These are phyloP conservation scores for Bipolaris oryzae DNA, from an alignment of 2,329 filamentous ascomycete species.

Conservation along the genomic window DNA sequence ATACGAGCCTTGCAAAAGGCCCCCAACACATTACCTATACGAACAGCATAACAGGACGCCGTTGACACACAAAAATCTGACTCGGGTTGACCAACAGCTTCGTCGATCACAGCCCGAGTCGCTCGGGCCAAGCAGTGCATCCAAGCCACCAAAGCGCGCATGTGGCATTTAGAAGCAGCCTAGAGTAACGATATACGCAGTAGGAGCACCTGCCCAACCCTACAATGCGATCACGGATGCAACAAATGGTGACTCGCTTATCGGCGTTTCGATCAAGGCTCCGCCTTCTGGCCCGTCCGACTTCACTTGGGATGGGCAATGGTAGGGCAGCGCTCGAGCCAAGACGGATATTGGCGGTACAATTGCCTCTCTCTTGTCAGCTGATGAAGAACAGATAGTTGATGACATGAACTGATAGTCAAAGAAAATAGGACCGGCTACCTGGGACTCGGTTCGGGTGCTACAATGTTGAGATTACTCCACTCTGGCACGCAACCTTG, in stretches of 20 bases:
- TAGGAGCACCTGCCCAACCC: neutral
- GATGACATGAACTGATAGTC: neutral
- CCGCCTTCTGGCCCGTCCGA: conserved; percentile 6
- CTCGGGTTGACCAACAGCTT: conserved; percentile 16
- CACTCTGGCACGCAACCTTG: conserved; percentile 7
- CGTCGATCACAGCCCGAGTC: conserved; percentile 13
- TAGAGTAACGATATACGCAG: neutral
- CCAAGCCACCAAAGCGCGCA: conserved; percentile 12
- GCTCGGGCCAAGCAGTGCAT: conserved; percentile 10
- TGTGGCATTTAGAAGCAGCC: conserved; percentile 6
- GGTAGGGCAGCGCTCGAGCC: neutral
- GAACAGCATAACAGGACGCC: conserved; percentile 57
- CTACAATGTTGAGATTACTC: conserved; percentile 49
- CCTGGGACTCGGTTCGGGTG: conserved; percentile 55
- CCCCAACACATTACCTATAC: conserved; percentile 56
- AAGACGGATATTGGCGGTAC: conserved; percentile 1
- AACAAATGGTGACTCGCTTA: neutral
- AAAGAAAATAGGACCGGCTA: conserved; percentile 51
- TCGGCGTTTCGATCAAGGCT: conserved; percentile 5
- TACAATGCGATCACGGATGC: neutral
- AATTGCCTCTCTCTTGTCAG: neutral
- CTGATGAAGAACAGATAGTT: neutral
- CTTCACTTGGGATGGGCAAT: conserved; percentile 8
- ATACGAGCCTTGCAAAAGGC: conserved; percentile 42
- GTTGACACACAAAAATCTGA: conserved; percentile 51